Conservation (phyloP, 2,329 filamentous ascomycete genomes). For the Botryosphaeria dothidea region DNA sequence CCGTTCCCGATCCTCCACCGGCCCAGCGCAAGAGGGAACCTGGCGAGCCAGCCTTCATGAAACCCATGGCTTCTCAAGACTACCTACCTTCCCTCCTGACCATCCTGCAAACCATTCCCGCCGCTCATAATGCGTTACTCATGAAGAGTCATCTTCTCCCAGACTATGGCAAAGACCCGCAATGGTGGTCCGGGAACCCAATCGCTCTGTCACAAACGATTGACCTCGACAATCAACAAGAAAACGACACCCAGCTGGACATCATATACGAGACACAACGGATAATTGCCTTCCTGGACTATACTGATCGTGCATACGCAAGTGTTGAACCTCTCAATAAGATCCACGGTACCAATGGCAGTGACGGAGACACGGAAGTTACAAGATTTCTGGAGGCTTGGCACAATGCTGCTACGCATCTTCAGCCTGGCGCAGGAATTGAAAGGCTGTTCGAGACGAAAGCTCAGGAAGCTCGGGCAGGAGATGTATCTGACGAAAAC, state of each 20-base stretch:
- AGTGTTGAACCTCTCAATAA: conserved; percentile 54
- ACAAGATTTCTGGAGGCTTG: conserved; percentile 51
- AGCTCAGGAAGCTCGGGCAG: conserved; percentile 28
- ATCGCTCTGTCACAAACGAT: conserved; percentile 54
- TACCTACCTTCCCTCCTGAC: conserved; percentile 61
- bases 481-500: background rate
- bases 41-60: conserved; percentile 58
- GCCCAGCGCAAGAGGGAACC: conserved; percentile 49
- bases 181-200: conserved; percentile 64
- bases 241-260: conserved; percentile 42
- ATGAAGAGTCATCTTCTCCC: conserved; percentile 7
- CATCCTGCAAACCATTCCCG: conserved; percentile 63
- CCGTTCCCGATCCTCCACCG: conserved; percentile 55
- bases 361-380: conserved; percentile 28
- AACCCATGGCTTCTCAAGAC: conserved; percentile 53
- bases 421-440: conserved; percentile 43
- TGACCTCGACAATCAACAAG: conserved; percentile 35
- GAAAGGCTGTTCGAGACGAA: conserved; percentile 49
- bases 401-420: conserved; percentile 47
- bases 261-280: conserved; percentile 61
- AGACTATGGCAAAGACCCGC: conserved; percentile 56
- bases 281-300: conserved; percentile 62
- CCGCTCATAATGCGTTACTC: conserved; percentile 59
- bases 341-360: conserved; percentile 36
- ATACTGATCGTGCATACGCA: conserved; percentile 59